Base-by-base conservation (phyloP, 495 filamentous ascomycete genomes). In the Daldinia loculata region DNA sequence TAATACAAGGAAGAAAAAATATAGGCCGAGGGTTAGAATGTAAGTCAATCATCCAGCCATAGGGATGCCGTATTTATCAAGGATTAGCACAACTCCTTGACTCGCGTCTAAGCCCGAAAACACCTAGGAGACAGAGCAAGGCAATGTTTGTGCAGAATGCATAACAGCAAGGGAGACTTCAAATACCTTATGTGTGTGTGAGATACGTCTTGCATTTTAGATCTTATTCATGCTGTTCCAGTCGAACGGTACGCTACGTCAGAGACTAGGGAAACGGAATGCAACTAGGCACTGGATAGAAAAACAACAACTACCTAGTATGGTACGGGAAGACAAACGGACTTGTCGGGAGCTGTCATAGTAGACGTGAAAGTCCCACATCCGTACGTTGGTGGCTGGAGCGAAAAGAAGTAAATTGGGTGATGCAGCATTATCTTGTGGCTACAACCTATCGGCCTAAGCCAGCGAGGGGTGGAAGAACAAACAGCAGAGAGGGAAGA, bases 161-260 rank as follows among this genome's bases (percentile, higher is more conserved):
- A 77, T 69, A 72, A 74, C 66, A 74, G 70, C 62, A 74, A 74
- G 74, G 74, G 75, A 68, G 75, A 70, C 57, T 66, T 65, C 70
- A 74, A 68, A 70, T 74, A 75, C 61, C 61, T 61, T 66, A 3
- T 70, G 62, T 69, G 64, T 71, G 69, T 11, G 9, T 34, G 32
- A 73, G 67, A 75, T 72, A 59, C 60, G 70, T 75, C 67, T 70
- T 66, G 71, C 62, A 70, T 67, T 48, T 48, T 48, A 36, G 66
- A 39, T 56, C 58, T 74, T 58, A n/a, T 66, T 61, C 61, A 74
- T 69, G 64, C 56, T 34, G 66, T 66, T 55, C 70, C 70, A 69
- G 61, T 65, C 66, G 61, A 64, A 69, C 53, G 70, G 62, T 34
- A 58, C 62, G 26, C 60, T 74, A 70, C 67, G 66, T 74, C 71